phyloP scores from a whole-genome alignment of 257 asterid genomes.

The Fraxinus americana region DNA sequence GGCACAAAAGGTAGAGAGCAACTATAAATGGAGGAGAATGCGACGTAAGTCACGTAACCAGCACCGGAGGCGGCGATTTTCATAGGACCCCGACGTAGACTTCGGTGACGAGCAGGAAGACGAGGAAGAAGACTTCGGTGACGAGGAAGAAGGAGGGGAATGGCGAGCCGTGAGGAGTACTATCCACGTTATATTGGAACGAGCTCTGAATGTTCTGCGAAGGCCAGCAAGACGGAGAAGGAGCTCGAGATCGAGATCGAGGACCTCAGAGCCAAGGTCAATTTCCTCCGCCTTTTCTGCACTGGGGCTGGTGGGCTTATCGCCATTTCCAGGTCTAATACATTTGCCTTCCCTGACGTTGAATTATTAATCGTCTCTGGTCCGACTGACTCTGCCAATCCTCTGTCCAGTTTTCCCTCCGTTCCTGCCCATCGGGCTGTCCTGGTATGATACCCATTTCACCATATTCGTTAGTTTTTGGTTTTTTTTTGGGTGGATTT shows the following conservation, averaged over 20 bases:
- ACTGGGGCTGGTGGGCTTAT: slow-evolving; percentile 32
- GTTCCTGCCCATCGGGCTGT: slow-evolving; percentile 78
- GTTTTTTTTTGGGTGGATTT: no score
- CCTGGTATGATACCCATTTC: slow-evolving; percentile 43
- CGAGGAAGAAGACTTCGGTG: slow-evolving; percentile 31
- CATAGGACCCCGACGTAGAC: slow-evolving; percentile 42
- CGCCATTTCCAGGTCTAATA: slow-evolving; percentile 31
- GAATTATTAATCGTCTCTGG: slow-evolving; percentile 59
- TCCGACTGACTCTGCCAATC: slow-evolving; percentile 33
- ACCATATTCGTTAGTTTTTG: neutral
- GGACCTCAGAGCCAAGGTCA: slow-evolving; percentile 70
- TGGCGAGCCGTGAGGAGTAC: slow-evolving; percentile 38
- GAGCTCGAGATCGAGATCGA: slow-evolving; percentile 84
- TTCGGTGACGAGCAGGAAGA: slow-evolving; percentile 25
- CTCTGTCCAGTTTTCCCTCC: slow-evolving; percentile 37
- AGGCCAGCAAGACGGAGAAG: slow-evolving; percentile 91
- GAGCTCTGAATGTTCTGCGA: slow-evolving; percentile 84
- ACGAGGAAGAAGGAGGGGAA: slow-evolving; percentile 24
- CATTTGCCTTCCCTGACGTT: slow-evolving; percentile 63
- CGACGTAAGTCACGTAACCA: slow-evolving; percentile 23
- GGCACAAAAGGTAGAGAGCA: slow-evolving; percentile 22
- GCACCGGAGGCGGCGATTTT: slow-evolving; percentile 31
- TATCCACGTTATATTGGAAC: slow-evolving; percentile 65
- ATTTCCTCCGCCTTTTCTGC: slow-evolving; percentile 61
- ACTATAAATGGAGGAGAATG: slow-evolving; percentile 9